These are phyloP conservation scores for Maudiozyma pseudohumilis DNA, from an alignment of 805 yeast genomes.

Conservation along the genomic window DNA sequence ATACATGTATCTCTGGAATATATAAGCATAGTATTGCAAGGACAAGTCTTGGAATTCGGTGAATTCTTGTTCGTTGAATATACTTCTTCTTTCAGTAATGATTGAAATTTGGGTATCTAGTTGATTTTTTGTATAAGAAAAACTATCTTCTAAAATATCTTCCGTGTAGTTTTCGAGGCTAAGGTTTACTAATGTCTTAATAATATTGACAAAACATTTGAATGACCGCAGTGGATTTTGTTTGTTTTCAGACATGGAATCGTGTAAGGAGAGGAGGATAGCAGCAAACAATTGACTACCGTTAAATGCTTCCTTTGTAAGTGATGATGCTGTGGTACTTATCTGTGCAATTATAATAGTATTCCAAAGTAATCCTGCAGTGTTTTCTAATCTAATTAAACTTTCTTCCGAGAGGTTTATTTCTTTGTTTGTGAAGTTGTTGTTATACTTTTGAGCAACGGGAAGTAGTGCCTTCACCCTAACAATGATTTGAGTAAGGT, in stretches of 20 bases:
- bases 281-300: conserved; percentile 28
- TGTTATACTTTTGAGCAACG: conserved; percentile 26
- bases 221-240: conserved; percentile 24
- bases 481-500: conserved; percentile 5
- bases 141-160: no score
- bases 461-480: conserved; percentile 23
- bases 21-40: conserved; percentile 25
- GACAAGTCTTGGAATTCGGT: conserved; percentile 13
- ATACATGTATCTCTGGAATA: conserved; percentile 26
- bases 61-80: conserved; percentile 2
- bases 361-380: conserved; percentile 33
- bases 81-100: conserved; percentile 17
- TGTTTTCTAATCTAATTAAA: conserved; percentile 19
- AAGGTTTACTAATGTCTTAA: conserved; percentile 26
- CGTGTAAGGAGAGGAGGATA: conserved; percentile 27
- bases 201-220: conserved; percentile 25
- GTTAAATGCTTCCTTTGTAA: no score
- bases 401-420: conserved; percentile 13
- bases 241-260: conserved; percentile 14
- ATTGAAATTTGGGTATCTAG: no score
- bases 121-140: no score
- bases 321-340: conserved; percentile 7
- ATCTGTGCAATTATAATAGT: conserved; percentile 9
- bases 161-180: no score
- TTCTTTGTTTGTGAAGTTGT: conserved; percentile 20